phyloP scores from a whole-genome alignment of 371 early-diverging fungal genomes.

The Mucor plumbeus region DNA sequence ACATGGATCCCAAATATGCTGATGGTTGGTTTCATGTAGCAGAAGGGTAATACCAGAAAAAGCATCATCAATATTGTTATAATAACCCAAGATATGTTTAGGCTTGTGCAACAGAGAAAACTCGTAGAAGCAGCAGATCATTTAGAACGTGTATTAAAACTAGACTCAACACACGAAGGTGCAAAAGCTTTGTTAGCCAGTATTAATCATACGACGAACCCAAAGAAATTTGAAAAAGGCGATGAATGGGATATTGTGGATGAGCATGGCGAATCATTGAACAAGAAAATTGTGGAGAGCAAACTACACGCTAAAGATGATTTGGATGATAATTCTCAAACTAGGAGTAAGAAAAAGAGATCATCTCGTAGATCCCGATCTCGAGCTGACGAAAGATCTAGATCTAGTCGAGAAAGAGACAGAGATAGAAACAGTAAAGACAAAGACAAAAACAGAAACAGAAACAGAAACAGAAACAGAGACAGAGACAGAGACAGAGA shows the following conservation, averaged over 20 bases:
- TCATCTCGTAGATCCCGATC: conserved; percentile 1
- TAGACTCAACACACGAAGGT: conserved; percentile 39
- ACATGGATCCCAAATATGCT: conserved; percentile 59
- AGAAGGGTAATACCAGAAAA: conserved; percentile 38
- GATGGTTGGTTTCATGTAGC: conserved; percentile 54
- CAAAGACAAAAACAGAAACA: not conserved
- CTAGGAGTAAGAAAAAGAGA: not conserved
- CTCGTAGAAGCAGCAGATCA: conserved; percentile 38
- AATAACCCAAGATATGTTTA: not conserved
- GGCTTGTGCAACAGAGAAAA: conserved; percentile 40
- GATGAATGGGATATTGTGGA: conserved; percentile 39
- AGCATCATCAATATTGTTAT: not conserved
- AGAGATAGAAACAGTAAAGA: not conserved
- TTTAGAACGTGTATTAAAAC: conserved; percentile 39
- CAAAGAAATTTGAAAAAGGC: conserved; percentile 18
- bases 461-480: conserved; percentile 5
- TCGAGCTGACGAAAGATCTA: not conserved
- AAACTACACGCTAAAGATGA: conserved; percentile 4
- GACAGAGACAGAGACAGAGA: not conserved
- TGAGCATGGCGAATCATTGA: conserved; percentile 23
- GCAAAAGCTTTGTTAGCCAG: conserved; percentile 39
- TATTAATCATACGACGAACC: conserved; percentile 28
- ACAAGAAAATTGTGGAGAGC: not conserved
- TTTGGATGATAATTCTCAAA: not conserved
- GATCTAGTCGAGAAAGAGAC: not conserved